Base-by-base conservation (phyloP, 1,284 basidiomycete species). In the Fistulina hepatica region DNA sequence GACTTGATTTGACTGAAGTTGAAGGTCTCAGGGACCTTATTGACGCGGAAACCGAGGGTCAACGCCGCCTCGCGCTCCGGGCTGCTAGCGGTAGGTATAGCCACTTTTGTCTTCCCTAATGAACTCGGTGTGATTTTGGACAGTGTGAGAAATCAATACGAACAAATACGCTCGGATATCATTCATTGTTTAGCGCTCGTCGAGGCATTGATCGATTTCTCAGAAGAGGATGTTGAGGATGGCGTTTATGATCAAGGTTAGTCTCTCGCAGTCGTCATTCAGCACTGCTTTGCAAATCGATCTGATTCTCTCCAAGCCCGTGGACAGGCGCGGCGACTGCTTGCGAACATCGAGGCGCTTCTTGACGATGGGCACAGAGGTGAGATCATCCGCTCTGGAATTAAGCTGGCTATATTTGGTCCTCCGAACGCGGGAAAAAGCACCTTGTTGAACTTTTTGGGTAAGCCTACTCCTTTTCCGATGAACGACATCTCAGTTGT, bases 341-440 rank as follows among this genome's bases (percentile, higher is more conserved):
- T 67, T 25, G 46, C 53, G 0, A 61, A 55, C 15, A 80, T 90
- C 34, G 53, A 59, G 21, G 52, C 49, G 1, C 72, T 83, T 40
- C 61, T 90, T 1, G 58, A 70, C 3, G 84, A 88, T 52, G 73
- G 69, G 33, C 68, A 79, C 19, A 66, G 81, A 20, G 85, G 88
- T 0, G 89, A 93, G 54, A 79, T 92, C 34, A 61, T 91, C 40
- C 75, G 81, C n/a, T 73, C 76, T 1, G 90, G 90, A 0, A 70
- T 92, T 26, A 73, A 74, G 23, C 64, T 93, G 5, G 81, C 82
- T 5, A 88, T 94, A 32, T 90, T 91, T 52, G 89, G 89, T 0
- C 84, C 88, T 13, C 85, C 90, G 0, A 94, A 94, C 50, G 88
- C 81, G 2, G 89, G 89, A 24, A 93, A 93, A 59, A 88, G 82